Conservation (phyloP, 306 rosid genomes). For the Quercus cerris region DNA sequence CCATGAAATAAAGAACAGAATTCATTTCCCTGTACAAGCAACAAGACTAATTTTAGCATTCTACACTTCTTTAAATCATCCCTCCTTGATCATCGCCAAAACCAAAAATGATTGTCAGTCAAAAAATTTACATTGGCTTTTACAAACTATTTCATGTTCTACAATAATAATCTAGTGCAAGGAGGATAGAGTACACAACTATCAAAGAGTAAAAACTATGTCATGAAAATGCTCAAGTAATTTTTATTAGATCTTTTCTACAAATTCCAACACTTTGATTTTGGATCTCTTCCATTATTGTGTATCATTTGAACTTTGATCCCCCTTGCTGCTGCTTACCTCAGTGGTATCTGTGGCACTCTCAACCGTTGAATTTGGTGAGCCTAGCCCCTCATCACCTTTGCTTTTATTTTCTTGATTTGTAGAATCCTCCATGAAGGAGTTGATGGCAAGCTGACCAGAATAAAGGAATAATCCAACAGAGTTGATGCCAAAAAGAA, state of each 20-base stretch:
- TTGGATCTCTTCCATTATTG: slow-evolving; percentile 26
- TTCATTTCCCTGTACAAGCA: background rate
- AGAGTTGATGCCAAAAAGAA: slow-evolving; percentile 79
- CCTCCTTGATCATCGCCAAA: background rate
- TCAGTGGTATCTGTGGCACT: slow-evolving; percentile 34
- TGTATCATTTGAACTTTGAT: slow-evolving; percentile 53
- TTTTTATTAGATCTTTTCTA: slow-evolving; percentile 18
- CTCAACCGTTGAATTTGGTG: slow-evolving; percentile 41
- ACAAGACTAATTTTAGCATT: background rate
- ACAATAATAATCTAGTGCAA: background rate
- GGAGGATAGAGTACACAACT: background rate
- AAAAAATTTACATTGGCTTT: background rate
- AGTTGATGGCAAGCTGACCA: slow-evolving; percentile 72
- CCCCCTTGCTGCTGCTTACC: slow-evolving; percentile 42
- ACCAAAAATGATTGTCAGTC: background rate
- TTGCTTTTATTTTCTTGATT: slow-evolving; percentile 39
- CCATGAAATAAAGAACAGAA: too few species aligned
- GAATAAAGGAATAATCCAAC: slow-evolving; percentile 82
- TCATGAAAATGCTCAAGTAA: background rate
- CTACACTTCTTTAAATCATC: background rate
- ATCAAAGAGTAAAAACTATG: background rate
- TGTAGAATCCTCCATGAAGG: slow-evolving; percentile 45
- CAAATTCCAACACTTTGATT: slow-evolving; percentile 26
- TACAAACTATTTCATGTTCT: background rate
- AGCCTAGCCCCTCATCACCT: slow-evolving; percentile 39